These are phyloP conservation scores for Pestalotiopsis sp. DNA, from an alignment of 2,329 filamentous ascomycete species.

Conservation along the genomic window DNA sequence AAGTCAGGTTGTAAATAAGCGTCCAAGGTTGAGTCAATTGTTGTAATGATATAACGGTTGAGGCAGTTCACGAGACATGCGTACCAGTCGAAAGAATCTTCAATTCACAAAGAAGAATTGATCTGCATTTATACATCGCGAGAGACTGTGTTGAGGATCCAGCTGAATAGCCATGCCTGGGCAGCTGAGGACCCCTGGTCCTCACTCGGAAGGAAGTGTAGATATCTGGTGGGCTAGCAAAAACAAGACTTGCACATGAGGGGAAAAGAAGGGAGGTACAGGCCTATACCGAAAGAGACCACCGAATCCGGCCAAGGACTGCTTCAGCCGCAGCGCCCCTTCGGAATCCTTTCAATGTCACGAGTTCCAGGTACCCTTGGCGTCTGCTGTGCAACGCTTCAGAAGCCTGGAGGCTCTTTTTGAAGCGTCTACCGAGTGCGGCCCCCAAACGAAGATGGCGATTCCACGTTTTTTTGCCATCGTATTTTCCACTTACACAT, in stretches of 20 bases:
- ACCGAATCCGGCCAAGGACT: conserved; percentile 14
- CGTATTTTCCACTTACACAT: background rate
- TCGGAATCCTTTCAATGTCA: background rate
- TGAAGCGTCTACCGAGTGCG: background rate
- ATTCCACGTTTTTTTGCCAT: background rate
- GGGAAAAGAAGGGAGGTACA: background rate
- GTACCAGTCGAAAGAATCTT: too few species aligned
- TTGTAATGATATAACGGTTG: too few species aligned
- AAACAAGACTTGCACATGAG: too few species aligned
- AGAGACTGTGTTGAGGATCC: background rate
- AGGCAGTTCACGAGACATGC: too few species aligned
- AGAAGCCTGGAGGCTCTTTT: background rate
- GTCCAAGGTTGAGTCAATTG: too few species aligned
- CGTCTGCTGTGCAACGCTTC: background rate
- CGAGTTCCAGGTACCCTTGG: background rate
- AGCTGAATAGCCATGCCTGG: background rate
- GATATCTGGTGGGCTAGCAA: too few species aligned
- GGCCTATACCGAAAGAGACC: background rate
- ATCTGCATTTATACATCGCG: too few species aligned
- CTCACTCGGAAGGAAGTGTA: too few species aligned
- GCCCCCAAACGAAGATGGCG: background rate
- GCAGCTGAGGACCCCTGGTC: background rate
- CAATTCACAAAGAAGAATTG: too few species aligned
- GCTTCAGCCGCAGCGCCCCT: conserved; percentile 22
- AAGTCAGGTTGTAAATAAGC: too few species aligned